These are phyloP conservation scores for Pleurotus platypus DNA, from an alignment of 768 basidiomycete species.

Conservation along the genomic window DNA sequence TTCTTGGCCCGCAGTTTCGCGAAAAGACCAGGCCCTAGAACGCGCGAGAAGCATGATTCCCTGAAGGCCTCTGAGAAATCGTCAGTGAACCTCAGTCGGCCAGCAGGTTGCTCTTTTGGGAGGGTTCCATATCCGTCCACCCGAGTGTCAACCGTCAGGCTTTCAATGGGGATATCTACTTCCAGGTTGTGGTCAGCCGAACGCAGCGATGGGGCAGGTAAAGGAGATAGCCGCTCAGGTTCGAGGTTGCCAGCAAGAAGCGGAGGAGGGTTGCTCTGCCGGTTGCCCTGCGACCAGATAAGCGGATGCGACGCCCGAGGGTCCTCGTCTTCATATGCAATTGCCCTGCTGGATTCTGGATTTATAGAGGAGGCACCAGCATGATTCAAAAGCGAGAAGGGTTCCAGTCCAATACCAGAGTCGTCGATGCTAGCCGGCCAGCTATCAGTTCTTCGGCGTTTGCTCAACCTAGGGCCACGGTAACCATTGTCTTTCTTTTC, in stretches of 20 bases:
- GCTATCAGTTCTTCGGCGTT: conserved; percentile 1
- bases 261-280: neutral
- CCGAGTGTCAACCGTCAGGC: neutral
- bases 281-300: neutral
- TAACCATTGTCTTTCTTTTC: neutral
- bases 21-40: conserved; percentile 21
- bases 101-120: neutral
- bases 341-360: neutral
- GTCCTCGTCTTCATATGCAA: neutral
- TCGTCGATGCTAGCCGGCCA: conserved; percentile 12
- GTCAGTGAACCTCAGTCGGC: conserved; percentile 10
- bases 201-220: neutral
- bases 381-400: conserved; percentile 14
- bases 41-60: conserved; percentile 7
- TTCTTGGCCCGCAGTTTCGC: conserved; percentile 37
- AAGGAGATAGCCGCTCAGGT: neutral
- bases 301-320: neutral
- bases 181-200: neutral
- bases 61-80: conserved; percentile 5
- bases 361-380: neutral
- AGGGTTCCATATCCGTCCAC: neutral
- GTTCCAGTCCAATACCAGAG: conserved; percentile 9
- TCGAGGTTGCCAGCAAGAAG: neutral
- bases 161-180: neutral
- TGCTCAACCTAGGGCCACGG: neutral